Evolutionary conservation across 495 filamentous ascomycete species (phyloP), one percentile per base, ranked within the genome.

Genomic region (Podospora sp.): DNA sequence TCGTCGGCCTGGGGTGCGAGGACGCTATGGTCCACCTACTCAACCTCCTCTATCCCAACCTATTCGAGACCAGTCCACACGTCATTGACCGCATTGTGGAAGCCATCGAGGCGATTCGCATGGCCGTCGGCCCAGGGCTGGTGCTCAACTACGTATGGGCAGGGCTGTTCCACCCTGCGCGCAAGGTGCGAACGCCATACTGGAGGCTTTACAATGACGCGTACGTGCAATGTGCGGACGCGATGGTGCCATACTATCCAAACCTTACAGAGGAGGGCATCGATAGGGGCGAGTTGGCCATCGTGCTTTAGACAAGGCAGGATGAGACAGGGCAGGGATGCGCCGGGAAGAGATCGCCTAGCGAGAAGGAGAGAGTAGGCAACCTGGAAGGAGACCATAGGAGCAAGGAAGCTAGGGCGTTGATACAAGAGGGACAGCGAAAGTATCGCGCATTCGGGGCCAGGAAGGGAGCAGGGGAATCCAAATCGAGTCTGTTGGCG

Each of bases 121-220:
- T 97, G 87, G 93, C 95, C 0, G 89, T 98, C 56, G 95, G 95
- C 9, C 90, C 94, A 0, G 94, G 94, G 0, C 78, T 92, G 25
- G 90, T 97, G 40, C 90, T 98, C 86, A 98, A 98, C 79, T 99
- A 99, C 76, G 88, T 97, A 69, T 97, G 92, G 93, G 94, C 95
- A 3, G 96, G 96, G 18, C 81, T 99, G 57, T 99, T 98, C 85
- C 96, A 98, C 73, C 93, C 95, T 0, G 95, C 95, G 6, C 86
- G 96, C 55, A 97, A 97, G 79, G 95, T 99, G 35, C 84, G 95
- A 61, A 86, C 84, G 63, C 94, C 96, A 26, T 98, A 97, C 78
- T 98, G 93, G 93, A 82, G 94, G 49, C 78, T 98, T 36, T 97
- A 99, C 79, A 99, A 99, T 72, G 92, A 96, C 77, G 91, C 92